Percentiles rank a stretch among this genome's conserved stretches.
Evolutionary conservation across 129 eudicot species (phyloP).

Genomic region (Pseudognaphalium luteoalbum): DNA sequence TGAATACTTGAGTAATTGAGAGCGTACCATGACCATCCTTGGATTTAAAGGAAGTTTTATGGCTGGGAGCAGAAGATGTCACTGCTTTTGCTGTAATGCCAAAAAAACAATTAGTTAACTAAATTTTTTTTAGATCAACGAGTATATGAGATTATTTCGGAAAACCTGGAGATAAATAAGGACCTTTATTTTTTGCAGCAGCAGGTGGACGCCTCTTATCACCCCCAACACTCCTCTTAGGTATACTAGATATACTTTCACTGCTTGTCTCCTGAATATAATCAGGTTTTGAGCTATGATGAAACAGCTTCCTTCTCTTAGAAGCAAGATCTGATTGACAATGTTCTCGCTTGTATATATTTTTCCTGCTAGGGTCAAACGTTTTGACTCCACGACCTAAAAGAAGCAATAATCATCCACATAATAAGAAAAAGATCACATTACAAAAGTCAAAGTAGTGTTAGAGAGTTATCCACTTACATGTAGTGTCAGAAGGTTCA

Average conservation of each 20-base stretch:
- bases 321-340: constrained; percentile 44
- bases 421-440: constrained; percentile 4
- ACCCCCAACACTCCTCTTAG: constrained; percentile 39
- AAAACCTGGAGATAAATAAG: neutral
- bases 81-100: constrained; percentile 44
- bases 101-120: constrained; percentile 16
- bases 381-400: constrained; percentile 57
- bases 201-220: constrained; percentile 38
- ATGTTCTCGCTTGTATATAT: constrained; percentile 41
- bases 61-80: constrained; percentile 44
- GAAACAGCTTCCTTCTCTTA: constrained; percentile 64
- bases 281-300: constrained; percentile 40
- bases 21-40: constrained; percentile 60
- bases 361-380: constrained; percentile 50
- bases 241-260: constrained; percentile 73
- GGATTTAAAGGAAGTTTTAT: constrained; percentile 36
- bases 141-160: neutral
- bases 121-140: constrained; percentile 2
- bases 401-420: neutral
- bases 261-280: constrained; percentile 66
- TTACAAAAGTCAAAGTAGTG: constrained; percentile 8
- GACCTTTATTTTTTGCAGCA: constrained; percentile 47
- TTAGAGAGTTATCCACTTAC: constrained; percentile 49
- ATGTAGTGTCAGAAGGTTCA: constrained; percentile 44
- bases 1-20: constrained; percentile 5